These are phyloP conservation scores for Panicum virgatum DNA, from an alignment of 202 grass and related monocot genomes.

Conservation along the genomic window DNA sequence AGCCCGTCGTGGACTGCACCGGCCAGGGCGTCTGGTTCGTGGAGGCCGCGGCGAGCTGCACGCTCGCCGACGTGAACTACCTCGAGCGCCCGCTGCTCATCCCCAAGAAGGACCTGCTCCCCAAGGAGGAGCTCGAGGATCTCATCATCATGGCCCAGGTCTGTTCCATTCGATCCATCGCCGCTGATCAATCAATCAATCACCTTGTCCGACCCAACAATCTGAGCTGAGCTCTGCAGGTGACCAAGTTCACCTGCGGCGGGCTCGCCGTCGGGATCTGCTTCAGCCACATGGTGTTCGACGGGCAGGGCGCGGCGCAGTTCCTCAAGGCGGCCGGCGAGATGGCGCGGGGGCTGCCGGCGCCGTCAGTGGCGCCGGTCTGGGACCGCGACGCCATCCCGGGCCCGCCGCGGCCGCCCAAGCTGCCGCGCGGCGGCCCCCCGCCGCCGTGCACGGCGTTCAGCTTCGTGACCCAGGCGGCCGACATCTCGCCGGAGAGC, in stretches of 20 bases:
- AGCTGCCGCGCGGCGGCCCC: conserved; percentile 33
- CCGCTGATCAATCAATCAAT: too few relatives aligned
- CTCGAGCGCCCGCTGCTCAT: conserved; percentile 79
- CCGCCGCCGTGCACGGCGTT: conserved; percentile 56
- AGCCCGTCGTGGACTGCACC: conserved; percentile 64
- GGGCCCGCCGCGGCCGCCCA: conserved; percentile 45
- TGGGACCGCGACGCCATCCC: conserved; percentile 72
- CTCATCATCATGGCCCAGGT: conserved; percentile 62
- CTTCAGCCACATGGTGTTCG: conserved; percentile 88
- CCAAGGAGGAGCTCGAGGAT: conserved; percentile 56
- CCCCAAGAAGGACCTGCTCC: conserved; percentile 60
- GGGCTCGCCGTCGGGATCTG: conserved; percentile 80
- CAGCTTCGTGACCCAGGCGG: conserved; percentile 49
- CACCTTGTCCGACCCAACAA: conserved; percentile 4
- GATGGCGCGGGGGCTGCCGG: conserved; percentile 49
- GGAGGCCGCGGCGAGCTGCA: conserved; percentile 64
- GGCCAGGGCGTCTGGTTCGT: conserved; percentile 78
- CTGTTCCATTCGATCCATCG: background rate
- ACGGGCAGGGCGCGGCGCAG: conserved; percentile 76
- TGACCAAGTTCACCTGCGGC: conserved; percentile 75
- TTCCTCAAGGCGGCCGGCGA: conserved; percentile 66
- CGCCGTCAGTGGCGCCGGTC: conserved; percentile 48
- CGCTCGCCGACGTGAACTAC: conserved; percentile 67
- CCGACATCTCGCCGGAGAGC: conserved; percentile 50
- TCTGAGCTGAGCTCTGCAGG: conserved; percentile 30